Percentiles rank a stretch among this genome's conserved stretches.
Conservation (phyloP, 257 asterid genomes). For the Phtheirospermum japonicum region DNA sequence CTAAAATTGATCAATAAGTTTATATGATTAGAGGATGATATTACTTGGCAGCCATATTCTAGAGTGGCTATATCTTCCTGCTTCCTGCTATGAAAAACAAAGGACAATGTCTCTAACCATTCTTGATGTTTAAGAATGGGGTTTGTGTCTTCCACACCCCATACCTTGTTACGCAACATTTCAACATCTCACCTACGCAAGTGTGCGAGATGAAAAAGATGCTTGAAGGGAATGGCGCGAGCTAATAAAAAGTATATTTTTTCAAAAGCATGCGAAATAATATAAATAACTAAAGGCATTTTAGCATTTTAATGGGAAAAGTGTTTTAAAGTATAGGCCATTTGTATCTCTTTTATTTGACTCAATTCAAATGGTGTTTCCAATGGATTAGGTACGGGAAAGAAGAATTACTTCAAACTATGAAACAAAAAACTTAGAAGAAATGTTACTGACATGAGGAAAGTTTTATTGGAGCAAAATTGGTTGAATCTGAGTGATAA, state of each 20-base stretch:
- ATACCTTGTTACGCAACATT: not conserved
- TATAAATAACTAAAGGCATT: too few relatives aligned
- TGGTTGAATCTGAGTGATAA: not conserved
- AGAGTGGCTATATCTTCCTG: too few relatives aligned
- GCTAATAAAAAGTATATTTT: not conserved
- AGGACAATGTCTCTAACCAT: too few relatives aligned
- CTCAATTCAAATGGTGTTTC: not conserved
- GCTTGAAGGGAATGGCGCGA: not conserved
- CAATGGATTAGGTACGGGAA: constrained; percentile 7
- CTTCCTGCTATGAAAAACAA: too few relatives aligned
- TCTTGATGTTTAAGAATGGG: too few relatives aligned
- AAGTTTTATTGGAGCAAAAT: not conserved
- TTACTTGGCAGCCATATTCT: constrained; percentile 2
- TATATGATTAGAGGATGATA: too few relatives aligned
- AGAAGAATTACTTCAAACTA: not conserved
- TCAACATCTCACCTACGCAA: not conserved
- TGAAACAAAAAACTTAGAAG: not conserved
- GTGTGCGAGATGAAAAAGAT: not conserved
- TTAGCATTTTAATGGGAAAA: too few relatives aligned
- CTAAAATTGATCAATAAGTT: constrained; percentile 1
- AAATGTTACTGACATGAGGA: too few relatives aligned
- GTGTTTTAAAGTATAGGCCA: too few relatives aligned
- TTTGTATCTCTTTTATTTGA: too few relatives aligned
- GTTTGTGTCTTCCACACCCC: constrained; percentile 11
- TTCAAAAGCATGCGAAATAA: not conserved